These are phyloP conservation scores for Corrigiola litoralis DNA, from an alignment of 179 eudicot species.

Conservation along the genomic window DNA sequence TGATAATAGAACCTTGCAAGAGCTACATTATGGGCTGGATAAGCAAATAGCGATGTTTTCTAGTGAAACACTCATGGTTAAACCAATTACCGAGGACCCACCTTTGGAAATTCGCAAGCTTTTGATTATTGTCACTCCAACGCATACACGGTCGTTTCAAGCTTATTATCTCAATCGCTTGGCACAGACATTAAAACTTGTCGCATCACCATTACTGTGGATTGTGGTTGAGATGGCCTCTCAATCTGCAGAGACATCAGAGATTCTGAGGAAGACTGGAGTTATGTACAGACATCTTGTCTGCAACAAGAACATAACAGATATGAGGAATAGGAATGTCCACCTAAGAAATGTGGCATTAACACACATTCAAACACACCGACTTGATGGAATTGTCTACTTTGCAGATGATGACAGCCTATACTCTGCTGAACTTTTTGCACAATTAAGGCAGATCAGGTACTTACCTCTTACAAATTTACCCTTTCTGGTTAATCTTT, in stretches of 20 bases:
- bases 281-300: slow-evolving; percentile 82
- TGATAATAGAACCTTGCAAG: slow-evolving; percentile 24
- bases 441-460: slow-evolving; percentile 71
- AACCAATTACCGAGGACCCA: slow-evolving; percentile 19
- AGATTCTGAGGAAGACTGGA: slow-evolving; percentile 61
- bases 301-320: slow-evolving; percentile 54
- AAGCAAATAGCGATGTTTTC: slow-evolving; percentile 13
- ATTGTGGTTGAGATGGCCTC: slow-evolving; percentile 73
- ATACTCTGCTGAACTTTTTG: slow-evolving; percentile 55
- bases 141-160: slow-evolving; percentile 52
- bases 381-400: slow-evolving; percentile 71
- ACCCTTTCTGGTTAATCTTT: neutral
- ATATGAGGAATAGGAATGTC: slow-evolving; percentile 41
- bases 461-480: slow-evolving; percentile 21
- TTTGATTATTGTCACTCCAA: slow-evolving; percentile 79
- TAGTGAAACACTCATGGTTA: slow-evolving; percentile 25
- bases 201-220: slow-evolving; percentile 72
- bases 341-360: slow-evolving; percentile 73
- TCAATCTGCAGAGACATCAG: slow-evolving; percentile 68
- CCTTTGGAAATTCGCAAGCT: slow-evolving; percentile 40
- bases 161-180: slow-evolving; percentile 66
- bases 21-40: slow-evolving; percentile 12
- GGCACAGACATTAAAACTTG: slow-evolving; percentile 63
- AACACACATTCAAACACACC: slow-evolving; percentile 67
- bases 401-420: slow-evolving; percentile 65